Conservation (phyloP, 78 protist genomes). For the Planoprotostelium fungivorum region DNA sequence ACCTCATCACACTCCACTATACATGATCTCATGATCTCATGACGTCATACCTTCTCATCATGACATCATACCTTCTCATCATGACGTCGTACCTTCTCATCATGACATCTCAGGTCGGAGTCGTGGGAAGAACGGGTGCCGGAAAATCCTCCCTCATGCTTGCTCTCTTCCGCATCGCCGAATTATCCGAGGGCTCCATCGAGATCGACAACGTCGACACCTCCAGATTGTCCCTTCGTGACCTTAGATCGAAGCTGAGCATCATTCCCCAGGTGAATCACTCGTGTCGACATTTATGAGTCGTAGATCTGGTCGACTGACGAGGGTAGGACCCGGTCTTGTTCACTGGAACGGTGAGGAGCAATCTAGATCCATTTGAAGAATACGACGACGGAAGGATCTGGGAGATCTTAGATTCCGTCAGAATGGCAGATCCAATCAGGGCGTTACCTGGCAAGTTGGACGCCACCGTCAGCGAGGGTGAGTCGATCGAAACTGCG, state of each 20-base stretch:
- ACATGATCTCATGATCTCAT: no score
- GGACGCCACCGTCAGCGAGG: conserved; percentile 2
- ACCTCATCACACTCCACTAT: no score
- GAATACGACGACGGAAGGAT: conserved; percentile 62
- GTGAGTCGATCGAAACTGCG: no score
- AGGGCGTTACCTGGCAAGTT: not conserved
- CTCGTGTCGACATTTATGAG: no score
- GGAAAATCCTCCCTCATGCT: conserved; percentile 82
- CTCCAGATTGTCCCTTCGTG: conserved; percentile 25
- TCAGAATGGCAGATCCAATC: conserved; percentile 22
- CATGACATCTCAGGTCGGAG: conserved; percentile 54
- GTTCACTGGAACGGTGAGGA: conserved; percentile 79
- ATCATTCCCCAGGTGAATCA: conserved; percentile 82
- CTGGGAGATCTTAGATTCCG: conserved; percentile 37
- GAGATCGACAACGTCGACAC: conserved; percentile 67
- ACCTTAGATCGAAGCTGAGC: conserved; percentile 59
- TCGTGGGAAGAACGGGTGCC: conserved; percentile 95
- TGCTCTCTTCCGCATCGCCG: conserved; percentile 82
- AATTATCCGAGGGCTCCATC: conserved; percentile 58
- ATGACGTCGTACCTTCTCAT: not conserved
- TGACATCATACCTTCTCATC: no score
- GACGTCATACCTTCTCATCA: no score
- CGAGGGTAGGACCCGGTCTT: conserved; percentile 52
- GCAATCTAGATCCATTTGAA: conserved; percentile 84
- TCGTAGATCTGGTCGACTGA: not conserved